Evolutionary conservation across 352 stramenopile species (phyloP), one percentile per base, ranked within the genome.

Genomic region (Phytophthora cryptogea): DNA sequence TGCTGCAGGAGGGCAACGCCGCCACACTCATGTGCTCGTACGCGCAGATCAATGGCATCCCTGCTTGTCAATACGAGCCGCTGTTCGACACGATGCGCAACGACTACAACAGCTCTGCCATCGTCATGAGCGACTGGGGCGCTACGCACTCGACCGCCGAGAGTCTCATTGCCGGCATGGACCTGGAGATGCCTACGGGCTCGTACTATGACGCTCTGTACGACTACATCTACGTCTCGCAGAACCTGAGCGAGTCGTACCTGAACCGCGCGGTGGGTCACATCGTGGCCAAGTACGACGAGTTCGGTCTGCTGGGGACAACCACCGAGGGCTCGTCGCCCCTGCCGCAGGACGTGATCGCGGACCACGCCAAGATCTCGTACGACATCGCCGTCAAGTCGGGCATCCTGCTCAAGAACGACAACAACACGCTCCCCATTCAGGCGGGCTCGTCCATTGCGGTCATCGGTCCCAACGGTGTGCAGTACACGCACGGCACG

Each of bases 1-100:
- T 72, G 11, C 49, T 72, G 48, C 59, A 72, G 35, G 65, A 72
- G 33, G 65, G 59, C 32, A 66, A 72, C 17, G 59, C 47, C n/a
- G 65, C 65, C 48, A 72, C 65, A 14, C 53, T 72, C 53, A 72
- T 72, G 65, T 72, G 65, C 43, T 72, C 65, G 39, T 72, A 72
- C 59, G 51, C 65, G 17, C 54, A 72, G 39, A 48, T 72, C 13
- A 72, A 72, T 32, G 65, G 65, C 39, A 49, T 72, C 26, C 65
- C 54, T 7, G 65, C 65, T 1, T 72, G 64, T 11, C 59, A 72
- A 48, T 66, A 72, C 39, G 53, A 72, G 39, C 47, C 49, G 41
- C 65, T 72, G 4, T 72, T 66, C 65, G 43, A 72, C 54, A 69
- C 65, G 20, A 48, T 72, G 53, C 65, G 65, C 39, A 41, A 66